These are phyloP conservation scores for Talaromyces atroroseus DNA, from an alignment of 2,329 filamentous ascomycete genomes.

Conservation along the genomic window DNA sequence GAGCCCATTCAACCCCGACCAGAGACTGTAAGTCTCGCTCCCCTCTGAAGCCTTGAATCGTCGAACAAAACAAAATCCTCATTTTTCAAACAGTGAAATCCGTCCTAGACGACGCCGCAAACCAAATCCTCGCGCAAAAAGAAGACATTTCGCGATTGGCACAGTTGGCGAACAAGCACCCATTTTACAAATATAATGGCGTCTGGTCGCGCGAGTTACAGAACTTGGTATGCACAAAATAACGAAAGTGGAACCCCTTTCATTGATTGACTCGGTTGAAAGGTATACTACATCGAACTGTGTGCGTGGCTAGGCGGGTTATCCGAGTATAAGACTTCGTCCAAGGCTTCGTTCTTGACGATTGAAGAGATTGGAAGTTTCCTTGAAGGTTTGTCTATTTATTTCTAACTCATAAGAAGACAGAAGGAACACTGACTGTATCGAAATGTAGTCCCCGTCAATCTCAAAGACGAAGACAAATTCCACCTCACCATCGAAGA, in stretches of 20 bases:
- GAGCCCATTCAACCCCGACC: constrained; percentile 81
- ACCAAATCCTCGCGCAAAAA: constrained; percentile 65
- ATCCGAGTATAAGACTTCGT: constrained; percentile 43
- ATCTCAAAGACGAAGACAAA: constrained; percentile 79
- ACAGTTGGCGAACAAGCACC: constrained; percentile 71
- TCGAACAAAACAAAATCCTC: neutral
- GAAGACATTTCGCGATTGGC: constrained; percentile 65
- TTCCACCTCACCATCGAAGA: constrained; percentile 98
- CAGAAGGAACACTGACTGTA: neutral
- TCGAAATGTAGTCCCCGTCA: constrained; percentile 67
- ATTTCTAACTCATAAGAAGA: neutral
- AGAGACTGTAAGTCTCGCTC: constrained; percentile 47
- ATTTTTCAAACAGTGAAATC: constrained; percentile 51
- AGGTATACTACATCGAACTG: constrained; percentile 56
- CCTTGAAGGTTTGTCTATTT: constrained; percentile 57
- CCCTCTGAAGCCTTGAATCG: neutral
- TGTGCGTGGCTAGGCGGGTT: constrained; percentile 78
- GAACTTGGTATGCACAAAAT: constrained; percentile 55
- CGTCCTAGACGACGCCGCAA: constrained; percentile 64
- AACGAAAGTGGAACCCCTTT: neutral
- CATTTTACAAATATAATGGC: constrained; percentile 96
- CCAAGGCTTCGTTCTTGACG: constrained; percentile 65
- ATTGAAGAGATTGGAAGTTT: constrained; percentile 81
- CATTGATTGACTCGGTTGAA: constrained; percentile 2
- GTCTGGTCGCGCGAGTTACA: constrained; percentile 83